phyloP scores from a whole-genome alignment of 2,329 filamentous ascomycete species.

The Colletotrichum zoysiae region DNA sequence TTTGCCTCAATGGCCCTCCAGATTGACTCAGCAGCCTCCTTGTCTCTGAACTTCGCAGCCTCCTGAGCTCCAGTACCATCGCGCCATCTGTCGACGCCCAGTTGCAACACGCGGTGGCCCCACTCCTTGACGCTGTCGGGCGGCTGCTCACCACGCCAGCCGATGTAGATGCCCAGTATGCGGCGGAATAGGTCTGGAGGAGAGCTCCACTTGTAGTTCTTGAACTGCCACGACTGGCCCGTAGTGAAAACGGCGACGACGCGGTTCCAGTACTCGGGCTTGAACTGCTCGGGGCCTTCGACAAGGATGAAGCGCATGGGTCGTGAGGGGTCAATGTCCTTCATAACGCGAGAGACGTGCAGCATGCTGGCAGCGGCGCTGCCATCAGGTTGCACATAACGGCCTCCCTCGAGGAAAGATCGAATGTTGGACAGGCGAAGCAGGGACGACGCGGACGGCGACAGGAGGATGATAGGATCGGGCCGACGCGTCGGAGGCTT shows the following conservation, averaged over 20 bases:
- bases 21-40: slow-evolving; percentile 91
- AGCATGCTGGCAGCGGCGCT: slow-evolving; percentile 82
- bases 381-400: slow-evolving; percentile 82
- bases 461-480: slow-evolving; percentile 95
- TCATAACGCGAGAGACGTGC: slow-evolving; percentile 84
- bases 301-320: slow-evolving; percentile 95
- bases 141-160: slow-evolving; percentile 86
- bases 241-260: slow-evolving; percentile 98
- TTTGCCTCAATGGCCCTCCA: slow-evolving; percentile 90
- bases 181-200: slow-evolving; percentile 91
- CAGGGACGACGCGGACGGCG: slow-evolving; percentile 93
- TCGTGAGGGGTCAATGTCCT: slow-evolving; percentile 75
- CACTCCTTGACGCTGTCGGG: slow-evolving; percentile 85
- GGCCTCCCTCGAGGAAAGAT: slow-evolving; percentile 87
- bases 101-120: slow-evolving; percentile 85
- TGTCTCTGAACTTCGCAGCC: slow-evolving; percentile 80
- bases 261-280: slow-evolving; percentile 96
- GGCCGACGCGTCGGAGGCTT: slow-evolving; percentile 65
- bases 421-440: slow-evolving; percentile 97
- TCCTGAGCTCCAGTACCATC: slow-evolving; percentile 62
- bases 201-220: slow-evolving; percentile 95
- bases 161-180: slow-evolving; percentile 88
- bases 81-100: slow-evolving; percentile 87
- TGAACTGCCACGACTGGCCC: slow-evolving; percentile 98
- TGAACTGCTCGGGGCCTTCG: slow-evolving; percentile 93